These are phyloP conservation scores for Cokeromyces recurvatus DNA, from an alignment of 371 early-diverging fungal genomes.

Conservation along the genomic window DNA sequence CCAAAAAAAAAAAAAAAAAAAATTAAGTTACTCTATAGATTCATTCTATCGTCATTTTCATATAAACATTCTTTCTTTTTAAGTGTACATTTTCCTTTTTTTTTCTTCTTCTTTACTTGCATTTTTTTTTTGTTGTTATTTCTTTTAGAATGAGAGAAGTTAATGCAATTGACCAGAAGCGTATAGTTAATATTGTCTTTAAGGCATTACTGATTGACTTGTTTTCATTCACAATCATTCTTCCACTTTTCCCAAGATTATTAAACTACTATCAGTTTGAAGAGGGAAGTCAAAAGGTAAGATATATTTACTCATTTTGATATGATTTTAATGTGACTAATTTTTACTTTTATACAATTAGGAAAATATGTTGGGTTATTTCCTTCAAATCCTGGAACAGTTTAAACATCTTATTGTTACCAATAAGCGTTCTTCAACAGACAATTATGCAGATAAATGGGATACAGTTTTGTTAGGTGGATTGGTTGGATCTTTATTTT, in stretches of 20 bases:
- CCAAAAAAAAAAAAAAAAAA: too few species aligned
- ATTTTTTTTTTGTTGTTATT: too few species aligned
- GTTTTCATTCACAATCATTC: constrained; percentile 94
- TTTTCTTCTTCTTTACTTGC: too few species aligned
- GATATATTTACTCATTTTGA: background rate
- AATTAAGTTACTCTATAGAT: too few species aligned
- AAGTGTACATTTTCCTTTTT: too few species aligned
- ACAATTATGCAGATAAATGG: constrained; percentile 40
- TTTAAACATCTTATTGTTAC: constrained; percentile 30
- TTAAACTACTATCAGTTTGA: constrained; percentile 56
- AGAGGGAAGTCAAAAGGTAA: constrained; percentile 49
- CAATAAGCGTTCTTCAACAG: constrained; percentile 12
- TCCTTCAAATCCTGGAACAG: constrained; percentile 25
- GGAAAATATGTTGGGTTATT: constrained; percentile 32
- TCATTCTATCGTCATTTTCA: too few species aligned
- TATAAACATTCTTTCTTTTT: too few species aligned
- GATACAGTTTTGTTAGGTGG: constrained; percentile 96
- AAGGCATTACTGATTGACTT: constrained; percentile 85
- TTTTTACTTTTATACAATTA: constrained; percentile 1
- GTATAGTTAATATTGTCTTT: constrained; percentile 47
- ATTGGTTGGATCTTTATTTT: constrained; percentile 86
- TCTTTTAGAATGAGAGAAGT: constrained; percentile 1
- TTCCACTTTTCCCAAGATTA: constrained; percentile 87
- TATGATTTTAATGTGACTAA: background rate
- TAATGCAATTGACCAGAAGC: constrained; percentile 4